Evolutionary conservation across 2,329 filamentous ascomycete species (phyloP).

Genomic region (Claviceps arundinis): DNA sequence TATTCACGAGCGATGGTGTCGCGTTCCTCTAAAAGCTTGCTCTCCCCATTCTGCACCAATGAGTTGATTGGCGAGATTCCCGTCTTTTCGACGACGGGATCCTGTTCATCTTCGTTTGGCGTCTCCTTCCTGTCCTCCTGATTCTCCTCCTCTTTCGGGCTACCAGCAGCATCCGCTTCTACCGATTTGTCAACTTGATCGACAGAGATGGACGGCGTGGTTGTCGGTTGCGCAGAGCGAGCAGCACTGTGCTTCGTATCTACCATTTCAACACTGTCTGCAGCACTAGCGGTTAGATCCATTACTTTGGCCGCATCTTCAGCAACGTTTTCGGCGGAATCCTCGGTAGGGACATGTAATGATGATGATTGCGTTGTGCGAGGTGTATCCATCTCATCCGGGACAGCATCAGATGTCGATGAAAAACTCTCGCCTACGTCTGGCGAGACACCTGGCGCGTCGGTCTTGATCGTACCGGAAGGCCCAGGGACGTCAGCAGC

Average conservation of each 20-base stretch:
- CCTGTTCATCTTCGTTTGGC: not conserved
- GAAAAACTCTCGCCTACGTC: not conserved
- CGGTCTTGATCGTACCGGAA: not conserved
- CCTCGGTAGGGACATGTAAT: not conserved
- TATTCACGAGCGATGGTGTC: not conserved
- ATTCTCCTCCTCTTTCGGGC: not conserved
- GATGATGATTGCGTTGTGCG: not conserved
- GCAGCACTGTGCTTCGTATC: not conserved
- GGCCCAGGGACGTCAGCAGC: not conserved
- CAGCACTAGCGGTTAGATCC: not conserved
- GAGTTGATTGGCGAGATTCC: not conserved
- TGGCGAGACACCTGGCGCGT: not conserved
- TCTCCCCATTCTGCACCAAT: not conserved
- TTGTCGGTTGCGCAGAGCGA: not conserved
- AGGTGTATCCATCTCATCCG: not conserved
- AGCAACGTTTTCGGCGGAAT: not conserved
- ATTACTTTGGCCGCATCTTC: not conserved
- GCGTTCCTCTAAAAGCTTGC: not conserved
- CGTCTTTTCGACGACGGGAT: not conserved
- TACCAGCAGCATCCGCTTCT: not conserved
- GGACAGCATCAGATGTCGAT: not conserved
- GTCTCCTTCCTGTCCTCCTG: not conserved
- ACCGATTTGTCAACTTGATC: not conserved
- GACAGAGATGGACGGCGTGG: conserved; percentile 2
- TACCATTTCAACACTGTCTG: not conserved